phyloP scores from a whole-genome alignment of 208 protist species.

The Trypanosoma brucei region DNA sequence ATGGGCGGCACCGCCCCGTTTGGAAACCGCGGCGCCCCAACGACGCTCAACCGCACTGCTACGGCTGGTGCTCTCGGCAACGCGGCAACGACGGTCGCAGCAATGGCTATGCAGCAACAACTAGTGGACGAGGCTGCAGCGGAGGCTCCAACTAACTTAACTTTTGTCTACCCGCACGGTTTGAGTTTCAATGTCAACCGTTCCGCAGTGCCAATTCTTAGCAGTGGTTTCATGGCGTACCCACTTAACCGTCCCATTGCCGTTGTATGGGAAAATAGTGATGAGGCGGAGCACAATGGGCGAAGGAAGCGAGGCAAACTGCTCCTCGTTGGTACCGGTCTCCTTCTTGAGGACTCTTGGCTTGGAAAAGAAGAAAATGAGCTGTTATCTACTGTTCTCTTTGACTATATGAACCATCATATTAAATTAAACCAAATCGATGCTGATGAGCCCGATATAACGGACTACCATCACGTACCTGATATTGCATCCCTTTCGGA shows the following conservation, averaged over 20 bases:
- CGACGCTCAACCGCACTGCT: constrained; percentile 62
- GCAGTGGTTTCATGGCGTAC: constrained; percentile 93
- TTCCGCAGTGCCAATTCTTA: constrained; percentile 91
- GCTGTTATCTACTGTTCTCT: constrained; percentile 75
- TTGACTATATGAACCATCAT: constrained; percentile 83
- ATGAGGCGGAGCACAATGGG: constrained; percentile 65
- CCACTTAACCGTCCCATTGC: constrained; percentile 92
- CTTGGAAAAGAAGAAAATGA: constrained; percentile 94
- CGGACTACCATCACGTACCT: constrained; percentile 93
- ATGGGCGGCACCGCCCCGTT: constrained; percentile 2
- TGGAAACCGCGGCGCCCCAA: constrained; percentile 11
- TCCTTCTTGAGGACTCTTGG: constrained; percentile 92
- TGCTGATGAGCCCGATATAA: constrained; percentile 92
- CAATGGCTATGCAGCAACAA: constrained; percentile 31
- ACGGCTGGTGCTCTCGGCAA: constrained; percentile 22
- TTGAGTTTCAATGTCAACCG: constrained; percentile 93
- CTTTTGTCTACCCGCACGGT: constrained; percentile 95
- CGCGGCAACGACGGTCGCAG: constrained; percentile 20
- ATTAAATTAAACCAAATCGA: constrained; percentile 93
- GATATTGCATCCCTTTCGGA: constrained; percentile 92
- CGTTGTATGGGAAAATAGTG: constrained; percentile 70
- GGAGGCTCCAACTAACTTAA: constrained; percentile 53
- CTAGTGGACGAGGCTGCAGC: constrained; percentile 27
- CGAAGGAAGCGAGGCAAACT: constrained; percentile 87
- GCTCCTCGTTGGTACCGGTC: constrained; percentile 82